phyloP scores from a whole-genome alignment of 257 asterid genomes.

The Penstemon davidsonii region DNA sequence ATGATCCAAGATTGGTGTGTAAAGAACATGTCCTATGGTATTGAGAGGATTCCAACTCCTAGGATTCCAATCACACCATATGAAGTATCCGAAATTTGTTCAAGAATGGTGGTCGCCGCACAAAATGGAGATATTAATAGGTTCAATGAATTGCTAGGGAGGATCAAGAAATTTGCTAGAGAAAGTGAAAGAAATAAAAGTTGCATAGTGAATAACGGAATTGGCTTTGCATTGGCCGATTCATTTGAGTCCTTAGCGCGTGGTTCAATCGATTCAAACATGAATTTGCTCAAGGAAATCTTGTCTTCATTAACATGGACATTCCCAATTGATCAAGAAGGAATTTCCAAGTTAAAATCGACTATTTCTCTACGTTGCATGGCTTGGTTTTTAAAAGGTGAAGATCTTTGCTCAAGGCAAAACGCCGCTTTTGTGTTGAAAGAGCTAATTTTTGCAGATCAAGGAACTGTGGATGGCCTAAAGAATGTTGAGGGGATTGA shows the following conservation, averaged over 20 bases:
- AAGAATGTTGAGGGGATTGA: constrained; percentile 41
- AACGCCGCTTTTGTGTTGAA: constrained; percentile 48
- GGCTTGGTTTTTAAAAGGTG: constrained; percentile 47
- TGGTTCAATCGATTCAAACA: constrained; percentile 25
- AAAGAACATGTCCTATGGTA: constrained; percentile 57
- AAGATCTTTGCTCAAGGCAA: constrained; percentile 56
- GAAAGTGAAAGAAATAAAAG: constrained; percentile 71
- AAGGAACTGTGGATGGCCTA: constrained; percentile 28
- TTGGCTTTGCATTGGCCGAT: constrained; percentile 42
- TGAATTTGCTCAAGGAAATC: constrained; percentile 40
- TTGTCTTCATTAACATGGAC: constrained; percentile 61
- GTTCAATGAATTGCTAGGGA: constrained; percentile 44
- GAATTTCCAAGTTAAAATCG: constrained; percentile 48
- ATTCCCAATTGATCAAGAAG: constrained; percentile 49
- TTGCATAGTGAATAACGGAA: constrained; percentile 54
- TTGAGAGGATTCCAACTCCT: constrained; percentile 87
- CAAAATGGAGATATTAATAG: constrained; percentile 31
- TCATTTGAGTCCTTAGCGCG: constrained; percentile 53
- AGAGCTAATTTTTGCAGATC: constrained; percentile 41
- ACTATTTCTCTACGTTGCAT: constrained; percentile 51
- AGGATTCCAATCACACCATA: constrained; percentile 52
- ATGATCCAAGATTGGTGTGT: constrained; percentile 97
- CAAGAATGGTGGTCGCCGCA: constrained; percentile 37
- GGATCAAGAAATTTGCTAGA: constrained; percentile 46
- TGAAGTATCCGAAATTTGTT: constrained; percentile 47